Evolutionary conservation across 768 basidiomycete genomes (phyloP), one percentile per base, ranked within the genome.

Genomic region (Boletus pseudopeckii): DNA sequence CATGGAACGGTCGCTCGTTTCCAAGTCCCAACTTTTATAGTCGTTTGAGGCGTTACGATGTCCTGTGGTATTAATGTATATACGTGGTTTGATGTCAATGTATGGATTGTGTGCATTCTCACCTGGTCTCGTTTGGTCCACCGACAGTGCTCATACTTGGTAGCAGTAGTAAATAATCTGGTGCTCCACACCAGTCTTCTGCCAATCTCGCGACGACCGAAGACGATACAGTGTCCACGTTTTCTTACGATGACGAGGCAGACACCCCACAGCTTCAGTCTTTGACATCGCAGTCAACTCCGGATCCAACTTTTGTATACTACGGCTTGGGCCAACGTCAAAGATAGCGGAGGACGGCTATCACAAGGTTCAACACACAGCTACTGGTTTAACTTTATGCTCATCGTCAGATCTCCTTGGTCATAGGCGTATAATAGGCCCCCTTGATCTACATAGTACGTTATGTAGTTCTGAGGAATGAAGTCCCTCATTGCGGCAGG

Each of bases 41-140:
- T 33, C 26, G 26, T 53, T 45, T 30, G 2, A 17, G 24, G 7
- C 5, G 14, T 56, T 6, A 11, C 28, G 24, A 17, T 43, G 3
- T 38, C 10, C 1, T 57, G 26, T 39, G 9, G 14, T 22, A 38
- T 45, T 28, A 5, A 34, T 50, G 38, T 50, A 52, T 56, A 34
- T 54, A 55, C n/a, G 15, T 37, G 17, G 24, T 39, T 28, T 42
- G 40, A 50, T 50, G 50, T 13, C 37, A 48, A 49, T 52, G 14
- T 43, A 54, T 52, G 52, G 28, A 36, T 48, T 37, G 24, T 26
- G 33, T 47, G 7, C 34, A 15, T 4, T 9, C 14, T 45, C 38
- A 7, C 22, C 32, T 22, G 40, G 10, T 40, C 28, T 22, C 18
- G 24, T 40, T 22, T 36, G 15, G 22, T 5, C 9, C 28, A 28